These are phyloP conservation scores for Neurospora cerealis DNA, from an alignment of 495 filamentous ascomycete species.

Conservation along the genomic window DNA sequence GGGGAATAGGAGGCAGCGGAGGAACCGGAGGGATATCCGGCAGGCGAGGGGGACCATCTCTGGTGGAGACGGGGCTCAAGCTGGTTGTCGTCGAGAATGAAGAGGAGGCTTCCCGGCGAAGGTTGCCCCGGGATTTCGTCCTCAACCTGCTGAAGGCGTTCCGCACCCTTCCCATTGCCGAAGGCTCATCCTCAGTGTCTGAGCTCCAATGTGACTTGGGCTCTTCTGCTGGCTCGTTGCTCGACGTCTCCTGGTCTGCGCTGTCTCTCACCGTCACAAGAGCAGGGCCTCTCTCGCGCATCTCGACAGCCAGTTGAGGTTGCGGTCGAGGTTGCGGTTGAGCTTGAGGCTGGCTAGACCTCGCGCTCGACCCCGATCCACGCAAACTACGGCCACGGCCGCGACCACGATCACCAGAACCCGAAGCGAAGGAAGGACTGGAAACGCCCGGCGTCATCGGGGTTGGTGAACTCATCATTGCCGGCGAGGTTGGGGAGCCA, in stretches of 20 bases:
- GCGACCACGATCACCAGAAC: background rate
- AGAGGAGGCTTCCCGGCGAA: background rate
- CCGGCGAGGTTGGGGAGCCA: background rate
- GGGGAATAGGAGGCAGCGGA: no score
- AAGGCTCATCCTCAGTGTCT: background rate
- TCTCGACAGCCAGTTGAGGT: background rate
- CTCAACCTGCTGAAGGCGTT: background rate
- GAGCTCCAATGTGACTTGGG: background rate
- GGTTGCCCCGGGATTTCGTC: background rate
- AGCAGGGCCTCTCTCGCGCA: background rate
- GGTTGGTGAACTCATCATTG: background rate
- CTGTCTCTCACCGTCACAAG: background rate
- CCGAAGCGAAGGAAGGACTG: background rate
- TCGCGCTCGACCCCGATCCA: background rate
- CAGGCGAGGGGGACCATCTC: background rate
- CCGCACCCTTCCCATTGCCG: background rate
- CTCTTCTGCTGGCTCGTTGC: background rate
- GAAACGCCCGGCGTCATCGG: background rate
- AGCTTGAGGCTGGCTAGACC: background rate
- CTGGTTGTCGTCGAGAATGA: background rate
- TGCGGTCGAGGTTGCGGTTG: background rate
- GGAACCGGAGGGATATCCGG: background rate
- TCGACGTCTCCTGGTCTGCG: background rate
- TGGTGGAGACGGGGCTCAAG: background rate
- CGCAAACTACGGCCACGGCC: background rate